Evolutionary conservation across 805 yeast genomes (phyloP), one percentile per base, ranked within the genome.

Genomic region (Clavispora carvajalis): DNA sequence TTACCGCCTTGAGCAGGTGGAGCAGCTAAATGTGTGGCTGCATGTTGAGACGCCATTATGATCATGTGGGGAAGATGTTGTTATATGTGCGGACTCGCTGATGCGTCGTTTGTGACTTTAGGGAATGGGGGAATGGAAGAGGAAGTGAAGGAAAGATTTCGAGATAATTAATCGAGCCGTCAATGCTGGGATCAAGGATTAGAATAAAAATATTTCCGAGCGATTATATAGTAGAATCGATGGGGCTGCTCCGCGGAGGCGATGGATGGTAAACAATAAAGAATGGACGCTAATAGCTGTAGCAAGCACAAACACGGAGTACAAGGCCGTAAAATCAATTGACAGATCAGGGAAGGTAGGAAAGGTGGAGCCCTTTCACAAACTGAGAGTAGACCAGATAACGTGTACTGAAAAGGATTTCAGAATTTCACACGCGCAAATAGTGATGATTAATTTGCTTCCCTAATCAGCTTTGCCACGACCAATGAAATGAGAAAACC

Each of bases 31-130:
- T 39, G 39, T 12, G 39, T 30, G 10, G 18, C n/a, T 19, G 37
- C 12, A 4, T 29, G 44, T 16, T 34, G 34, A 15, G 42, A 37
- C 36, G 28, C 33, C 41, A 36, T 38, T 31, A 33, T 30, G 13
- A 35, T 13, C 25, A 36, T 36, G 33, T 24, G 18, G 22, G 11
- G 17, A 9, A 15, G 18, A 18, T 26, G 19, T 6, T 11, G 3
- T 16, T 28, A 28, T 28, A 18, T n/a, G 29, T 25, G 16, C 8
- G 29, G 29, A 25, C 16, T n/a, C n/a, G n/a, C n/a, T n/a, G n/a
- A n/a, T n/a, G n/a, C n/a, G n/a, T n/a, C n/a, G n/a, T n/a, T n/a
- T n/a, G n/a, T n/a, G n/a, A n/a, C n/a, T n/a, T n/a, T n/a, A 16
- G 16, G 12, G 19, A 8, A 15, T 2, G 19, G n/a, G n/a, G n/a